Base-by-base conservation (phyloP, 176 grass and related monocot genomes). In the Lolium perenne region DNA sequence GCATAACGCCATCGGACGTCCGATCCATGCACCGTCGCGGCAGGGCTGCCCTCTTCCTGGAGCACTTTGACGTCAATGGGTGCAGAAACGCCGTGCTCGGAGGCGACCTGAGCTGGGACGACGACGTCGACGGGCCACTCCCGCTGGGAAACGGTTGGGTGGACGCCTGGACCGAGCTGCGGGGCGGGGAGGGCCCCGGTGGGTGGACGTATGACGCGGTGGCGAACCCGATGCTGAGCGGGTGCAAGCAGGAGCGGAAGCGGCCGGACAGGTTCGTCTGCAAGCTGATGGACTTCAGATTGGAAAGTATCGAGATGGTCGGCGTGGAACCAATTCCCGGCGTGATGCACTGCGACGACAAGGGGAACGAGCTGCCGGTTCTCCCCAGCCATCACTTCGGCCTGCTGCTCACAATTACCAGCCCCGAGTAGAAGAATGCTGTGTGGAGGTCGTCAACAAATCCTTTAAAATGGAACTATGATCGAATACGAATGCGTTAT, bases 31-130 rank as follows among this genome's bases (percentile, higher is more conserved):
- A n/a, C 69, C 69, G 69, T 13, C 81, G 81, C 2, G 22, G 15
- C 38, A 60, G 54, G 4, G 55, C 40, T 13, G 8, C 8, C 22
- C 68, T 16, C 3, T 83, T 83, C 69, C 9, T 83, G 0, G 54
- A 74, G 54, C 69, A 83, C 69, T 74, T 83, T 55, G 68, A 83
- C 22, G 18, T 8, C 26, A n/a, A 45, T n/a, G 10, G 68, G 20
- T 41, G 72, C 38, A 4, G 10, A 4, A 84, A 84, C 54, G 82
- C 63, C 69, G 55, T 84, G 70, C 70, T 84, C 70, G 55, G 82
- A 9, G 70, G 82, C 10, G 70, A 84, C 55, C 16, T 84, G 41
- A 57, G 55, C 70, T 84, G 82, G 70, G 81, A 83, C 67, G 81
- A 83, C 20, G 81, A 83, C 38, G n/a, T 83, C 7, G 81, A 73